Percentiles rank a stretch among this genome's conserved stretches.
phyloP scores from a whole-genome alignment of 1,139 yeast species.

The Saccharomyces pastorianus region DNA sequence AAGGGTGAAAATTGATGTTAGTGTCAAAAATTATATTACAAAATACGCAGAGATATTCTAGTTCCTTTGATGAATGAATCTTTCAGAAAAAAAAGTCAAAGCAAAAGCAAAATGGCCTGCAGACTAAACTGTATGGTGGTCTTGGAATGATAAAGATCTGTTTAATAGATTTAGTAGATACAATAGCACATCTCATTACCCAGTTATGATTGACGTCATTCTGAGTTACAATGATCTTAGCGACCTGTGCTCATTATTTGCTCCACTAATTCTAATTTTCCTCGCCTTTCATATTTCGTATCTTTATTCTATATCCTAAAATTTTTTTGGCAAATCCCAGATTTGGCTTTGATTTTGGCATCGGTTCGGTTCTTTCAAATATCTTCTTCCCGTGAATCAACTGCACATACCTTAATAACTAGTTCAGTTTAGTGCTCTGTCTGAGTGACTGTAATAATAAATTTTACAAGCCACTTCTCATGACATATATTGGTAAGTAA shows the following conservation, averaged over 20 bases:
- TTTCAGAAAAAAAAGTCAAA: neutral
- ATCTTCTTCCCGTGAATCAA: neutral
- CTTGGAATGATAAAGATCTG: neutral
- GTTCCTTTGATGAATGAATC: neutral
- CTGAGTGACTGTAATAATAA: neutral
- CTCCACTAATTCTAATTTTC: neutral
- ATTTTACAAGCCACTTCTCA: neutral
- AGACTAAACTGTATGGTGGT: neutral
- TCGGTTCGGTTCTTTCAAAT: neutral
- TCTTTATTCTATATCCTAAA: neutral
- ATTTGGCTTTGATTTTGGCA: too few species aligned
- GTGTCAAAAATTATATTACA: neutral
- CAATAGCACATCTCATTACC: neutral
- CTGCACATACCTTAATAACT: neutral
- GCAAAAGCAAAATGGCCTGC: neutral
- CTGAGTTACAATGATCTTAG: neutral
- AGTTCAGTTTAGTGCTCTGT: neutral
- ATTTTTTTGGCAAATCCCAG: neutral
- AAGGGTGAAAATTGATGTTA: neutral
- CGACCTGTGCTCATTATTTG: neutral
- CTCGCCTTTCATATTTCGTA: neutral
- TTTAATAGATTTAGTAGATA: neutral
- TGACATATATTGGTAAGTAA: neutral
- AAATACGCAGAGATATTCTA: conserved; percentile 5
- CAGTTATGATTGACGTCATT: neutral